Evolutionary conservation across 179 eudicot genomes (phyloP), one percentile per base, ranked within the genome.

Genomic region (Silene noctiflora): DNA sequence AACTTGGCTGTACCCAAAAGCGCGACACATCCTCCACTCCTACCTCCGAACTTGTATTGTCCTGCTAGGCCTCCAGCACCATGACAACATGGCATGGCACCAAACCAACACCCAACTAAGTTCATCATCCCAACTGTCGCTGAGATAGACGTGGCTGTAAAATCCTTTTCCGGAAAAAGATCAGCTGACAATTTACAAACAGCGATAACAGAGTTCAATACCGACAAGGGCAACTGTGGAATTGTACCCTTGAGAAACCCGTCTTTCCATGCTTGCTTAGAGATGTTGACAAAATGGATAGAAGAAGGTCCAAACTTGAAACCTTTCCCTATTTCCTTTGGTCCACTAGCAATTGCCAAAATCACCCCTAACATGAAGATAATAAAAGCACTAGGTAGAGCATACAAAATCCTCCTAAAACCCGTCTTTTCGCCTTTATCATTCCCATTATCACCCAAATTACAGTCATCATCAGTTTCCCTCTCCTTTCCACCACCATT

Each of bases 41-140:
- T 86, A n/a, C 96, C 97, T 3, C 98, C 98, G 70, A 94, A 94
- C 80, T 91, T 94, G 86, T 94, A 94, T 68, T 94, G 98, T 67
- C 98, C 98, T 6, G 98, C 98, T 3, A 94, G 84, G 19, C 98
- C 98, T 0, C 98, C 98, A 0, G 98, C 98, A 13, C 98, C 98
- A 71, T 94, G 98, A 80, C 98, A 94, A 20, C 87, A 79, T 0
- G 98, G 98, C 87, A 94, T 83, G 4, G 96, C 98, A 39, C 98
- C 98, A 14, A 94, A 91, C 98, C 98, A 91, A 65, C 97, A 92
- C 72, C 98, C 97, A 0, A 88, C 83, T 20, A 94, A 63, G 77
- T 94, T 94, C 98, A 94, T 94, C 76, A 86, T 48, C 58, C 98
- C 98, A 0, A 94, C 98, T 0, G 96, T 77, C 31, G 85, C 78